Percentiles rank a stretch among this genome's conserved stretches.
Conservation (phyloP, 768 basidiomycete genomes). For the Polyporus arcularius region DNA sequence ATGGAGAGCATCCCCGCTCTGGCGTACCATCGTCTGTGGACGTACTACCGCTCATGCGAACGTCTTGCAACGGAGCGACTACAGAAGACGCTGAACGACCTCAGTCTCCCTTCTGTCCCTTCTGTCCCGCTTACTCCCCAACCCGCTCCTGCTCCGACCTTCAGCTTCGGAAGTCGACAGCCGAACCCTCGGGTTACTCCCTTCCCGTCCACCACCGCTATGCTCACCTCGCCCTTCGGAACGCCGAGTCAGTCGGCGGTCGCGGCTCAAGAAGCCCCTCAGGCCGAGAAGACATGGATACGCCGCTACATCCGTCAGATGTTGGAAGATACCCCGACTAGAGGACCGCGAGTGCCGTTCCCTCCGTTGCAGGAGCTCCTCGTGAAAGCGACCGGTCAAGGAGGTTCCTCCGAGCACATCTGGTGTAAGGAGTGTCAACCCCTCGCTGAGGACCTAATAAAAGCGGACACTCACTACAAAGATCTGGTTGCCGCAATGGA, state of each 20-base stretch:
- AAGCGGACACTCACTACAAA: background rate
- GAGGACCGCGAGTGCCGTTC: background rate
- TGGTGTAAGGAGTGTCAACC: background rate
- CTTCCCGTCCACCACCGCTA: too few relatives aligned
- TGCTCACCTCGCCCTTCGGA: too few relatives aligned
- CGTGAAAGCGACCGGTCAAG: background rate
- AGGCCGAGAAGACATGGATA: too few relatives aligned
- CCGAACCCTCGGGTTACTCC: too few relatives aligned
- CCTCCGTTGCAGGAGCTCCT: background rate
- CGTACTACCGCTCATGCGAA: background rate
- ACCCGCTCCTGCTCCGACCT: background rate
- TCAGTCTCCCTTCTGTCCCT: background rate
- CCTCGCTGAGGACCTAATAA: background rate
- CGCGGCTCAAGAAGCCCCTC: too few relatives aligned
- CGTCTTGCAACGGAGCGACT: background rate
- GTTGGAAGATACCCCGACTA: background rate
- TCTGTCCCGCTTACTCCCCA: background rate
- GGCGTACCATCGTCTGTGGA: background rate
- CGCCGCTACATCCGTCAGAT: background rate
- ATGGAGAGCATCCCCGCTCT: constrained; percentile 1
- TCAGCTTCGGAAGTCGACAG: too few relatives aligned
- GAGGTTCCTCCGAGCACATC: background rate
- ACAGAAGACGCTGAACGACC: background rate
- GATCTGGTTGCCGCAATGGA: background rate
- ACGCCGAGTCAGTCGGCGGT: too few relatives aligned